These are phyloP conservation scores for Eimeria necatrix DNA, from an alignment of 169 alveolate species.

Conservation along the genomic window DNA sequence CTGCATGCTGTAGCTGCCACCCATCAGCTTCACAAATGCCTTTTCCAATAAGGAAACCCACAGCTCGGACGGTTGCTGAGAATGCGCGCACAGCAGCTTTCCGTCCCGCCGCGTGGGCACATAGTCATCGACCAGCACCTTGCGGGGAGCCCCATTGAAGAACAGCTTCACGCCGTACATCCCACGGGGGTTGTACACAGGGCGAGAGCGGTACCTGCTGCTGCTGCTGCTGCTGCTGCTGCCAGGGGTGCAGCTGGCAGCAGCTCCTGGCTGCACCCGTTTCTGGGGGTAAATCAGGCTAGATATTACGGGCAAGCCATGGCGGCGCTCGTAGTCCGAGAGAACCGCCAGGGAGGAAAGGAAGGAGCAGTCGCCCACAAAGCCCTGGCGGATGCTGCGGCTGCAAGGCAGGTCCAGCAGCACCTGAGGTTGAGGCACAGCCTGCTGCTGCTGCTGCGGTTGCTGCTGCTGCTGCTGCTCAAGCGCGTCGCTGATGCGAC, in stretches of 20 bases:
- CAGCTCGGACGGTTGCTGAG: constrained; percentile 89
- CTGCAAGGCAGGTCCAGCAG: constrained; percentile 85
- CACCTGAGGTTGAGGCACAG: constrained; percentile 48
- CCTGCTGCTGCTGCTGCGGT: constrained; percentile 37
- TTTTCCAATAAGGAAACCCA: constrained; percentile 96
- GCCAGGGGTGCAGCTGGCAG: background rate
- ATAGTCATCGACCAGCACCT: constrained; percentile 94
- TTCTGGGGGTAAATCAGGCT: constrained; percentile 85
- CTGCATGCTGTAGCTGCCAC: constrained; percentile 92
- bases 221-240: constrained; percentile 37
- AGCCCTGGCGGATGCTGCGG: constrained; percentile 92
- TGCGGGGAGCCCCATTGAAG: constrained; percentile 94
- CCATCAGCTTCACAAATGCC: constrained; percentile 94
- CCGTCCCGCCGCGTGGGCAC: constrained; percentile 89
- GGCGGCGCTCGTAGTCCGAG: constrained; percentile 92
- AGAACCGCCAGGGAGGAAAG: constrained; percentile 93
- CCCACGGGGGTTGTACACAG: constrained; percentile 89
- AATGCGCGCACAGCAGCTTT: constrained; percentile 92
- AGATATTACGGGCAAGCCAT: constrained; percentile 89
- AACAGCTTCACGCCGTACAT: constrained; percentile 92
- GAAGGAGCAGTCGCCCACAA: constrained; percentile 96
- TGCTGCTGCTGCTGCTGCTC: constrained; percentile 69
- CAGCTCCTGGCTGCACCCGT: background rate
- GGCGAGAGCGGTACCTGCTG: constrained; percentile 44
- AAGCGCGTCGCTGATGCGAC: constrained; percentile 85